Percentiles rank a stretch among this genome's conserved stretches.
These are phyloP conservation scores for Purshia tridentata DNA, from an alignment of 306 rosid species.

Conservation along the genomic window DNA sequence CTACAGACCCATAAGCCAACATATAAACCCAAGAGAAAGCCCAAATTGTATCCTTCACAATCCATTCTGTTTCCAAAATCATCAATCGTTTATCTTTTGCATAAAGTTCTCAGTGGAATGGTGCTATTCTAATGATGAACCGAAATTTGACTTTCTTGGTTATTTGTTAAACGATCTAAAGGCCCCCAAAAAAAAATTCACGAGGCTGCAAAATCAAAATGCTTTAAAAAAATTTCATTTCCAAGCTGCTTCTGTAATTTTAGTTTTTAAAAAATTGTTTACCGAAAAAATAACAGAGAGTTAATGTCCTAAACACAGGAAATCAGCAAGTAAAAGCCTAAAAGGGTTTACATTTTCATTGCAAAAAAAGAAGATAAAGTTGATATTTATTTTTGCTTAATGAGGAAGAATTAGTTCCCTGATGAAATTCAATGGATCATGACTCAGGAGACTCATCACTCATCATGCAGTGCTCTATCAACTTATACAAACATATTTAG, in stretches of 20 bases:
- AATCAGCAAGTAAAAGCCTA: too few species aligned
- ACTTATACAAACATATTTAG: too few species aligned
- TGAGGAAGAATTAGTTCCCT: background rate
- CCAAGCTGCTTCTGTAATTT: background rate
- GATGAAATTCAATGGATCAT: background rate
- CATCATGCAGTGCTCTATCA: slow-evolving; percentile 4
- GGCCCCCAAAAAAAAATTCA: background rate
- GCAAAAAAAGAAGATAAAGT: background rate
- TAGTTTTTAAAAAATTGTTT: too few species aligned
- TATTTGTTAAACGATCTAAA: background rate
- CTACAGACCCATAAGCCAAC: background rate
- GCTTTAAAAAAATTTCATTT: background rate
- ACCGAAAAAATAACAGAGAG: too few species aligned
- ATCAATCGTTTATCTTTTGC: too few species aligned
- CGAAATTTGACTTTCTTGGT: background rate
- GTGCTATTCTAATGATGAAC: background rate
- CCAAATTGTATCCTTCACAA: background rate
- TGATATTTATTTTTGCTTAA: background rate
- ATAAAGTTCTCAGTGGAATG: too few species aligned
- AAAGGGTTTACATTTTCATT: background rate
- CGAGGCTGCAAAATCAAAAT: background rate
- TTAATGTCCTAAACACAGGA: too few species aligned
- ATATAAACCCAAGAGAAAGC: too few species aligned
- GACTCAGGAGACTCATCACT: background rate
- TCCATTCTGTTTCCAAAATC: background rate